phyloP scores from a whole-genome alignment of 768 basidiomycete genomes.

The Leccinum variicolor region DNA sequence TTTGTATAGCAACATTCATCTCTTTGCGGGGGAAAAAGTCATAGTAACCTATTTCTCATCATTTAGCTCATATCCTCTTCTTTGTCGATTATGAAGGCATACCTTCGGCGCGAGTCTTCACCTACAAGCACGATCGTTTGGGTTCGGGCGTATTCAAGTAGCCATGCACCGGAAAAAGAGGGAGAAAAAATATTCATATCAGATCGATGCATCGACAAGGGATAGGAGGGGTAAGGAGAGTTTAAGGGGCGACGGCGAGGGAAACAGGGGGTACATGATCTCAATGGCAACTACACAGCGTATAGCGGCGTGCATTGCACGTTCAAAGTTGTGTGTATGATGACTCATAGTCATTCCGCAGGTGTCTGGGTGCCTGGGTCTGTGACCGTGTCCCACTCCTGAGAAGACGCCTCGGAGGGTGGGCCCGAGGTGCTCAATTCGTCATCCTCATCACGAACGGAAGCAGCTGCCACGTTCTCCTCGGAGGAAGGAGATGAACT shows the following conservation, averaged over 20 bases:
- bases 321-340: conserved; percentile 26
- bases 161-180: conserved; percentile 16
- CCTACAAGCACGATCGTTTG: conserved; percentile 39
- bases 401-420: conserved; percentile 84
- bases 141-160: conserved; percentile 17
- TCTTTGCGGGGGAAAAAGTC: conserved; percentile 70
- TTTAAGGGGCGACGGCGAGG: conserved; percentile 15
- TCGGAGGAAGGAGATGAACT: conserved; percentile 54
- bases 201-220: conserved; percentile 42
- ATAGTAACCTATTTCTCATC: conserved; percentile 60
- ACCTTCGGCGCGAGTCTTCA: conserved; percentile 72
- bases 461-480: conserved; percentile 25
- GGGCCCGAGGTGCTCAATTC: conserved; percentile 66
- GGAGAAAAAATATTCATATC: conserved; percentile 51
- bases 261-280: conserved; percentile 22
- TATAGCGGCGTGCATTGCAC: conserved; percentile 28
- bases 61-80: conserved; percentile 14
- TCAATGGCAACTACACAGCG: conserved; percentile 28
- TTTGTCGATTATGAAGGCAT: conserved; percentile 36
- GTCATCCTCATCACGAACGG: conserved; percentile 41
- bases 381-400: conserved; percentile 88
- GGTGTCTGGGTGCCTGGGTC: conserved; percentile 62
- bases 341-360: conserved; percentile 35
- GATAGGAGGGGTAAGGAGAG: conserved; percentile 18
- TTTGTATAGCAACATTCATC: conserved; percentile 63